Evolutionary conservation across 345 rosid species (phyloP).

Genomic region (Corchorus olitorius): DNA sequence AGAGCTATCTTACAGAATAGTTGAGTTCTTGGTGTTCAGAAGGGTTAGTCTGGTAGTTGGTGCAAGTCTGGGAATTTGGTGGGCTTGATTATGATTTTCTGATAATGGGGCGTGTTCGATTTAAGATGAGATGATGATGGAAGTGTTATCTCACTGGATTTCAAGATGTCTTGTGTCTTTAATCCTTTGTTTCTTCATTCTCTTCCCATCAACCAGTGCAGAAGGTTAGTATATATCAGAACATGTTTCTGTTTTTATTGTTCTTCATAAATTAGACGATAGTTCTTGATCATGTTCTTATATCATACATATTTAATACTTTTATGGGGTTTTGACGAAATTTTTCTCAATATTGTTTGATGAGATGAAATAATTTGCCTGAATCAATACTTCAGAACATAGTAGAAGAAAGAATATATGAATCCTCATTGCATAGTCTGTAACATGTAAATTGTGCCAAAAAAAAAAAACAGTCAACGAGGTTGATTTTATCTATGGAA

Average conservation of each 20-base stretch:
- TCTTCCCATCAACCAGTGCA: neutral
- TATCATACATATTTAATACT: neutral
- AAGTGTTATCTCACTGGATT: neutral
- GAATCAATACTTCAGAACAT: neutral
- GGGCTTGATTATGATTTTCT: slow-evolving; percentile 13
- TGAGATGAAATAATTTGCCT: neutral
- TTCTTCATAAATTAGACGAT: neutral
- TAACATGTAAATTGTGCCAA: too few relatives aligned
- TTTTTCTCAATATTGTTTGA: neutral
- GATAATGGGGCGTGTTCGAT: slow-evolving; percentile 9
- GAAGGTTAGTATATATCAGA: slow-evolving; percentile 10
- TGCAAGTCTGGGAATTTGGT: neutral
- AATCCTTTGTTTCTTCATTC: neutral
- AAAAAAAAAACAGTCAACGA: neutral
- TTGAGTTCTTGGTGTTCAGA: neutral
- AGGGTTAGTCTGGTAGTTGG: neutral
- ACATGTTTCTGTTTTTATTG: neutral
- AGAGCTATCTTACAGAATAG: neutral
- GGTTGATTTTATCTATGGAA: slow-evolving; percentile 2
- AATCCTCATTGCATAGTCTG: neutral
- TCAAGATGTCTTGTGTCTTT: slow-evolving; percentile 3
- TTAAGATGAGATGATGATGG: slow-evolving; percentile 18
- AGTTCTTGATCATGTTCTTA: neutral
- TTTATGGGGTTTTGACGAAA: neutral
- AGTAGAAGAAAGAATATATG: neutral